phyloP scores from a whole-genome alignment of 2,329 filamentous ascomycete species.

The Exophiala bonariae region DNA sequence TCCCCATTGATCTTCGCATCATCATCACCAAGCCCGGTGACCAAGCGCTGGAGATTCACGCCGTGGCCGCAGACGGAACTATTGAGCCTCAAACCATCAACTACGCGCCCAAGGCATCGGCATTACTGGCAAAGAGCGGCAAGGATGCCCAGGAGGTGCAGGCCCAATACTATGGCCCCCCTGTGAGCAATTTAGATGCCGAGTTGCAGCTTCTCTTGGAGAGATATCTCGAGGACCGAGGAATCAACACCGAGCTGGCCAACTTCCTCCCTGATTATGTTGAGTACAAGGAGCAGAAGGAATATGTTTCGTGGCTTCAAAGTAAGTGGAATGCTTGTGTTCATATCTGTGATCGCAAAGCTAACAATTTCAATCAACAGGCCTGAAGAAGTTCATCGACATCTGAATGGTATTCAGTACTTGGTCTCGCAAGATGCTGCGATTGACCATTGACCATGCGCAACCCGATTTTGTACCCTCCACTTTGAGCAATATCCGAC shows the following conservation, averaged over 20 bases:
- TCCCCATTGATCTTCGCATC: constrained; percentile 81
- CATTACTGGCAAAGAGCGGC: constrained; percentile 73
- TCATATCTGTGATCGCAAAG: constrained; percentile 1
- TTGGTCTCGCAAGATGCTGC: not conserved
- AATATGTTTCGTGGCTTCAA: constrained; percentile 89
- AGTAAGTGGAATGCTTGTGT: constrained; percentile 46
- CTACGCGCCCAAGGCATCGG: constrained; percentile 75
- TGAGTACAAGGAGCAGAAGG: constrained; percentile 96
- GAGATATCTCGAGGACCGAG: constrained; percentile 91
- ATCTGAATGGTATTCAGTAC: not conserved
- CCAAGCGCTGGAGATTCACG: constrained; percentile 84
- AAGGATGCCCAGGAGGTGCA: constrained; percentile 62
- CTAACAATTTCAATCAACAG: constrained; percentile 40
- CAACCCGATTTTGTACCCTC: constrained; percentile 13
- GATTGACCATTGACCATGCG: too few relatives aligned
- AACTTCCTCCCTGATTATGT: constrained; percentile 95
- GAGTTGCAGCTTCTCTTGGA: constrained; percentile 91
- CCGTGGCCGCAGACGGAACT: constrained; percentile 79
- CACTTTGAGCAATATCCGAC: constrained; percentile 13
- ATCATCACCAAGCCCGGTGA: constrained; percentile 84
- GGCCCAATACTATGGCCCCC: constrained; percentile 74
- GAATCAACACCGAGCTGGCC: constrained; percentile 81
- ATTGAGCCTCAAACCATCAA: constrained; percentile 76
- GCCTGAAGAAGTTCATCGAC: constrained; percentile 82
- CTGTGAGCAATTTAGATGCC: constrained; percentile 92